Conservation (phyloP, 2,329 filamentous ascomycete species). For the Graphiopsis chlorocephala region DNA sequence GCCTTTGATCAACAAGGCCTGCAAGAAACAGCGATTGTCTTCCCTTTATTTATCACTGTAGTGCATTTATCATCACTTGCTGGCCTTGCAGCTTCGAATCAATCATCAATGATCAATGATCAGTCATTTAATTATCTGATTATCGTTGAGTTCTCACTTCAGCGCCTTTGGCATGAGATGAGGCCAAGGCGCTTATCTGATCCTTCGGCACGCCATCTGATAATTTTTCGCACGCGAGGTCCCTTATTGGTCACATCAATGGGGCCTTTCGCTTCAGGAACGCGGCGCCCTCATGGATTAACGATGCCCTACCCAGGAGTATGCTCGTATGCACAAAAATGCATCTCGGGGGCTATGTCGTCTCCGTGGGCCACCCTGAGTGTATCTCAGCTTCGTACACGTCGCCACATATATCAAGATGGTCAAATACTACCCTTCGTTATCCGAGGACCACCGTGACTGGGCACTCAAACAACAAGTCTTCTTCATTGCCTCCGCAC, state of each 20-base stretch:
- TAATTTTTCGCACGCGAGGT: neutral
- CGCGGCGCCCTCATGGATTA: neutral
- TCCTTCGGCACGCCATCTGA: constrained; percentile 6
- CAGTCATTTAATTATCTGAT: neutral
- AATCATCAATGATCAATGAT: neutral
- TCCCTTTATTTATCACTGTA: neutral
- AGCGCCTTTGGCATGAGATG: neutral
- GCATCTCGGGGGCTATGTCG: neutral
- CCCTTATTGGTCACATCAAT: neutral
- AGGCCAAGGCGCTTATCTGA: constrained; percentile 8
- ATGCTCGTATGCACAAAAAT: neutral
- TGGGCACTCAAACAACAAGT: constrained; percentile 68
- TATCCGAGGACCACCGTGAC: constrained; percentile 54
- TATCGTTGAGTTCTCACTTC: neutral
- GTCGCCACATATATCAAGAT: constrained; percentile 39
- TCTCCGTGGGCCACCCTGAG: neutral
- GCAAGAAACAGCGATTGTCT: neutral
- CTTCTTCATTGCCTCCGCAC: constrained; percentile 74
- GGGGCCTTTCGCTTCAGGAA: neutral
- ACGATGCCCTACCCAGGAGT: neutral
- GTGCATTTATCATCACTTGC: neutral
- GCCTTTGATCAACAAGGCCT: neutral
- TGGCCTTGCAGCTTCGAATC: neutral
- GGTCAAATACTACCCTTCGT: constrained; percentile 57
- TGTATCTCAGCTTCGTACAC: neutral